Evolutionary conservation across 441 rosid genomes (phyloP).

Genomic region (Bocquillonia castaneifolia): DNA sequence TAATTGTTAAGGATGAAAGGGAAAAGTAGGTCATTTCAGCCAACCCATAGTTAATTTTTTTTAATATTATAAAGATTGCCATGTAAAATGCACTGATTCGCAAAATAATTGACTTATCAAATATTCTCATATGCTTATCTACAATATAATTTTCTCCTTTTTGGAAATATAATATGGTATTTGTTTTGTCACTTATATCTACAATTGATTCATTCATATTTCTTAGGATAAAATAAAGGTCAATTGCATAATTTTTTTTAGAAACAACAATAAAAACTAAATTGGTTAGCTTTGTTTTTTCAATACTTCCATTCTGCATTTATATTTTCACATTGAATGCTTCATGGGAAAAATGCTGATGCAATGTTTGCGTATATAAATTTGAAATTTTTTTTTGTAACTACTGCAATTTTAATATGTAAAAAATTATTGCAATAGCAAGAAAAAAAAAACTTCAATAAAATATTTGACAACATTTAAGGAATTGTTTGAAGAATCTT

Average conservation of each 20-base stretch:
- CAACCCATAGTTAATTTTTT: background rate
- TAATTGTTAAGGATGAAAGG: background rate
- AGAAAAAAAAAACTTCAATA: too few relatives aligned
- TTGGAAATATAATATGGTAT: background rate
- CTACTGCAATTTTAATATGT: background rate
- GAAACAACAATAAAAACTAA: background rate
- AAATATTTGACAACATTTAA: background rate
- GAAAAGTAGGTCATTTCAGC: background rate
- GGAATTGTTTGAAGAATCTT: background rate
- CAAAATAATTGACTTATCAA: background rate
- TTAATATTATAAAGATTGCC: background rate
- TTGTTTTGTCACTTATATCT: background rate
- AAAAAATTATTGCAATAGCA: too few relatives aligned
- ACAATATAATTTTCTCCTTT: background rate
- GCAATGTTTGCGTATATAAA: too few relatives aligned
- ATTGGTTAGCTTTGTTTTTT: background rate
- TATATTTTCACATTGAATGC: background rate
- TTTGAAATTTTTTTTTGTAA: background rate
- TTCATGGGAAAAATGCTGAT: background rate
- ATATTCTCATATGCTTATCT: background rate
- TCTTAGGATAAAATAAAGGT: too few relatives aligned
- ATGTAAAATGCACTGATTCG: background rate
- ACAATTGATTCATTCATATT: background rate
- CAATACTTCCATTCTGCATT: background rate
- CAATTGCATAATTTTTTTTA: background rate